Conservation (phyloP, 73 alveolate genomes). For the Paramecium tetraurelia region DNA sequence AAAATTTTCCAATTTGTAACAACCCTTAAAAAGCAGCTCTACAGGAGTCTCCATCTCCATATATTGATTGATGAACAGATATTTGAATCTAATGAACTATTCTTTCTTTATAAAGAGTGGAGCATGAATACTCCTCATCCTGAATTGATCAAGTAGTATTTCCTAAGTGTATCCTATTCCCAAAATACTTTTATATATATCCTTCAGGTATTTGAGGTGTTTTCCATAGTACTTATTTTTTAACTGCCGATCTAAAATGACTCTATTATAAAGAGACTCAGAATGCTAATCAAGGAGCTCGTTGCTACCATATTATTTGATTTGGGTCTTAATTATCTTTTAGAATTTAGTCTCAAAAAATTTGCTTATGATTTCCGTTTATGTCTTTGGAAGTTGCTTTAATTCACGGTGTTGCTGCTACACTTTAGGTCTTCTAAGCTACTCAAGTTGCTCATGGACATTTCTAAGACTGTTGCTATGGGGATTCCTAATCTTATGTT, state of each 20-base stretch:
- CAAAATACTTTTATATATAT: neutral
- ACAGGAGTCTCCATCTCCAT: conserved; percentile 47
- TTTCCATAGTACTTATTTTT: neutral
- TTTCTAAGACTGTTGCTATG: neutral
- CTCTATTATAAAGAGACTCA: neutral
- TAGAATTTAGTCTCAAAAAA: conserved; percentile 20
- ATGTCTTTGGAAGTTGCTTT: neutral
- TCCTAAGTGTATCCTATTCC: conserved; percentile 14
- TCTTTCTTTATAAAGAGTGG: neutral
- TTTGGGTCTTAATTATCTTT: neutral
- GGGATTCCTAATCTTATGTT: neutral
- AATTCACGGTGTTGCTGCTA: neutral
- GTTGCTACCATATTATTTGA: neutral
- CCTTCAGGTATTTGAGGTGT: neutral
- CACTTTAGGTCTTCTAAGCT: neutral
- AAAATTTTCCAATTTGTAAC: conserved; percentile 9
- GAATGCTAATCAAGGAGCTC: neutral
- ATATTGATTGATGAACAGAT: neutral
- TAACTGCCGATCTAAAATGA: neutral
- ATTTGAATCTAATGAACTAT: neutral
- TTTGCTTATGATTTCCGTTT: conserved; percentile 5
- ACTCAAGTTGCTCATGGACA: neutral
- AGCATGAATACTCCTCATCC: conserved; percentile 40
- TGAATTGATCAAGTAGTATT: neutral
- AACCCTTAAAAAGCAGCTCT: conserved; percentile 11